Evolutionary conservation across 805 yeast species (phyloP).

Genomic region (Phaffomyces antillensis): DNA sequence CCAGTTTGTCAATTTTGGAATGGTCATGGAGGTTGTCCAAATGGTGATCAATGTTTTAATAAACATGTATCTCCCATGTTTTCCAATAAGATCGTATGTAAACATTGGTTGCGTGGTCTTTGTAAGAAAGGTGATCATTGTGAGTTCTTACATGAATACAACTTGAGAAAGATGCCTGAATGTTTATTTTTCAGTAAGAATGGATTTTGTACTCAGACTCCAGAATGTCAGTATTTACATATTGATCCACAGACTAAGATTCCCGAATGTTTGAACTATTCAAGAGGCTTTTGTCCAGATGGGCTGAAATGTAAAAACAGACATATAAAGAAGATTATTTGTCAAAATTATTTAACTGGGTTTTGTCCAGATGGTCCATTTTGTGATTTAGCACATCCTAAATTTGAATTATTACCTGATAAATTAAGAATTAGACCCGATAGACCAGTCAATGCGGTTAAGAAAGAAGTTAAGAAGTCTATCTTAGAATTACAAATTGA

Average conservation of each 20-base stretch:
- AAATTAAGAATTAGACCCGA: constrained; percentile 29
- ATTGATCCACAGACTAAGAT: constrained; percentile 83
- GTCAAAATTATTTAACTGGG: constrained; percentile 80
- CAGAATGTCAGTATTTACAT: constrained; percentile 90
- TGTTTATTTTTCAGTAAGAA: constrained; percentile 77
- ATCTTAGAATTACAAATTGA: constrained; percentile 23
- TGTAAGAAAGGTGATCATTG: constrained; percentile 96
- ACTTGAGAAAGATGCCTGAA: constrained; percentile 92
- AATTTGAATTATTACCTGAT: constrained; percentile 47
- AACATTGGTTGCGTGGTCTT: constrained; percentile 96
- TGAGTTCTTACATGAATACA: constrained; percentile 93
- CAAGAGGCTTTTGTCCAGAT: constrained; percentile 83
- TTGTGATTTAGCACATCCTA: constrained; percentile 73
- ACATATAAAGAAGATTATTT: constrained; percentile 68
- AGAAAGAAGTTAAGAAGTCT: constrained; percentile 13
- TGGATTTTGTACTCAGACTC: constrained; percentile 85
- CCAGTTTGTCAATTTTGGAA: constrained; percentile 75
- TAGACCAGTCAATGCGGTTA: constrained; percentile 17
- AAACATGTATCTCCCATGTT: constrained; percentile 69
- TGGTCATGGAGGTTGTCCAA: constrained; percentile 71
- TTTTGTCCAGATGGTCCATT: constrained; percentile 87
- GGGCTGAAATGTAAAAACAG: constrained; percentile 83
- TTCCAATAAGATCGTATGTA: constrained; percentile 81
- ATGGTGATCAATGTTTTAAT: constrained; percentile 79
- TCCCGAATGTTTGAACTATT: constrained; percentile 82